Conservation (phyloP, 2,329 filamentous ascomycete genomes). For the Aspergillus chevalieri region DNA sequence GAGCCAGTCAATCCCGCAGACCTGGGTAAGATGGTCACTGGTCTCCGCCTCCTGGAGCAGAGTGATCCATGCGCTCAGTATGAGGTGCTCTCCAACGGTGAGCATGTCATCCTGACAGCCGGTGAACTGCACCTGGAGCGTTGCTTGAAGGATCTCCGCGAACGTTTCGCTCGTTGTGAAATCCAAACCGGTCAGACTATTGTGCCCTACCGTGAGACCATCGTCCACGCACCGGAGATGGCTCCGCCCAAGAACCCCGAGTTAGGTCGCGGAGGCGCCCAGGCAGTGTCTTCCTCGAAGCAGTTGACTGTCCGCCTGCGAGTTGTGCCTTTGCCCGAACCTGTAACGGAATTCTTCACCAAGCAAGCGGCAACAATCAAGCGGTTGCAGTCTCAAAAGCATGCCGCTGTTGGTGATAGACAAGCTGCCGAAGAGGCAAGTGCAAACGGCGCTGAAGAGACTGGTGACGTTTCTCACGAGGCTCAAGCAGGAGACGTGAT, state of each 20-base stretch:
- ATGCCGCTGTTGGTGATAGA: constrained; percentile 43
- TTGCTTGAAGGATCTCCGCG: constrained; percentile 85
- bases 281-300: constrained; percentile 73
- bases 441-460: constrained; percentile 34
- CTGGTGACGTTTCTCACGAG: constrained; percentile 48
- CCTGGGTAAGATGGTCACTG: constrained; percentile 88
- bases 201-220: constrained; percentile 91
- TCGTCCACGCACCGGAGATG: constrained; percentile 85
- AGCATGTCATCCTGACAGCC: constrained; percentile 90
- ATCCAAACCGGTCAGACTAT: constrained; percentile 92
- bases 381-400: constrained; percentile 65
- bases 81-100: constrained; percentile 83
- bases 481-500: constrained; percentile 57
- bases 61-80: constrained; percentile 96
- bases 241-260: constrained; percentile 78
- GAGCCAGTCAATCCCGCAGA: constrained; percentile 87
- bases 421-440: constrained; percentile 27
- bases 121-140: constrained; percentile 91
- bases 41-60: constrained; percentile 79
- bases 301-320: constrained; percentile 71
- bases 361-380: constrained; percentile 78
- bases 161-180: constrained; percentile 88
- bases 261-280: constrained; percentile 72
- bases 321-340: constrained; percentile 69
- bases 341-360: constrained; percentile 76